Conservation (phyloP, 1,139 yeast genomes). For the Diutina siamensis region DNA sequence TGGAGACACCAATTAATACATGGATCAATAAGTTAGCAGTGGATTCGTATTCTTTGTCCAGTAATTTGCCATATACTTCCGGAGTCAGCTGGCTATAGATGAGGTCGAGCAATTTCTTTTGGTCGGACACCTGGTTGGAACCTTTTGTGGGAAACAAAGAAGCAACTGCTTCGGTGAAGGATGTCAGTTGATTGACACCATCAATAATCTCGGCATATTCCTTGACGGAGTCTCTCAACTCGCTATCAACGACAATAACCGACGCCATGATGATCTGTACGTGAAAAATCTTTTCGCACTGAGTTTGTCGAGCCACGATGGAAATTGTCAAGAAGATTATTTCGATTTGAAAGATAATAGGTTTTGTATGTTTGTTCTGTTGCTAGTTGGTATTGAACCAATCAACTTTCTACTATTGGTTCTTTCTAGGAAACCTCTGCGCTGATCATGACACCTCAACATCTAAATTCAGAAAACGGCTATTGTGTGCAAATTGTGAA, state of each 20-base stretch:
- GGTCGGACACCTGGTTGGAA: slow-evolving; percentile 29
- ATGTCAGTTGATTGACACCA: slow-evolving; percentile 18
- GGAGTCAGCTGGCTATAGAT: slow-evolving; percentile 19
- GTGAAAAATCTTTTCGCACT: slow-evolving; percentile 4
- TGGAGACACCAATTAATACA: slow-evolving; percentile 22
- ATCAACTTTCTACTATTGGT: no score
- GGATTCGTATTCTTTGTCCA: slow-evolving; percentile 16
- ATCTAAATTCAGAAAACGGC: no score
- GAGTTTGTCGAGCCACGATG: not conserved
- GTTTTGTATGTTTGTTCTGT: no score
- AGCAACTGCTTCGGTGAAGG: slow-evolving; percentile 20
- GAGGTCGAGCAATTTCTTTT: slow-evolving; percentile 17
- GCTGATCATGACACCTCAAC: no score
- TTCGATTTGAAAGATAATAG: no score
- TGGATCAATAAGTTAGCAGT: slow-evolving; percentile 31
- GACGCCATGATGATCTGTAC: slow-evolving; percentile 21
- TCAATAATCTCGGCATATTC: slow-evolving; percentile 33
- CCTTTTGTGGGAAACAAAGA: slow-evolving; percentile 18
- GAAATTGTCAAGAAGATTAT: no score
- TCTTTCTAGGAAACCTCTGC: no score
- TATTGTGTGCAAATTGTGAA: no score
- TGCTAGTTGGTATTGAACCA: no score
- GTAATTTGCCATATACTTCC: slow-evolving; percentile 15
- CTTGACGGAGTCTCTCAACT: slow-evolving; percentile 28
- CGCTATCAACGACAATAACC: slow-evolving; percentile 36